Percentiles rank a stretch among this genome's conserved stretches.
Conservation (phyloP, 164 flowering plant genomes). For the Warburgia ugandensis region DNA sequence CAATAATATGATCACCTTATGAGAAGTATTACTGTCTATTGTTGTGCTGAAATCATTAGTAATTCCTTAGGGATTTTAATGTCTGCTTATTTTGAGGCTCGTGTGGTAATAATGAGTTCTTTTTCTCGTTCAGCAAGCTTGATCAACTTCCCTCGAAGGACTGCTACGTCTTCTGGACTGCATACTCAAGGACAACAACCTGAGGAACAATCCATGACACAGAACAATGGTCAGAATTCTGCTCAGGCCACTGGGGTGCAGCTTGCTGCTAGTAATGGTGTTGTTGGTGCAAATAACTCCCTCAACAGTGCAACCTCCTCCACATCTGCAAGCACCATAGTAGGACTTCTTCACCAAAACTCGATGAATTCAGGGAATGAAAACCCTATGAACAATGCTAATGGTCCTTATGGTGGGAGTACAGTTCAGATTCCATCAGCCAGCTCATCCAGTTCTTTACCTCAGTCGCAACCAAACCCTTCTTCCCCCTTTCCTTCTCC, state of each 20-base stretch:
- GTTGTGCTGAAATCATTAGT: no score
- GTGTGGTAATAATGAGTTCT: conserved; percentile 2
- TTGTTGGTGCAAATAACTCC: conserved; percentile 40
- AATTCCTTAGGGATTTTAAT: neutral
- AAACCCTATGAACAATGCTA: conserved; percentile 40
- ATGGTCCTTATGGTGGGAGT: conserved; percentile 49
- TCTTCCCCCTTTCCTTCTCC: conserved; percentile 67
- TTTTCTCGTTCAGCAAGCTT: conserved; percentile 63
- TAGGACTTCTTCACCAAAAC: conserved; percentile 77
- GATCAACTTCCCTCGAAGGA: conserved; percentile 77
- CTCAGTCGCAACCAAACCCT: conserved; percentile 49
- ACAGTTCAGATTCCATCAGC: conserved; percentile 70
- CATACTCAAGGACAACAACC: conserved; percentile 47
- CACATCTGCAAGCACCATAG: conserved; percentile 40
- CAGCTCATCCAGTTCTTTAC: conserved; percentile 46
- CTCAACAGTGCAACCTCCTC: conserved; percentile 32
- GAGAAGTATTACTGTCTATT: no score
- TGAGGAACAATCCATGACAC: conserved; percentile 40
- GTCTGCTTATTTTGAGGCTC: neutral
- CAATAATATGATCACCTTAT: no score
- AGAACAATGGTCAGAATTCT: conserved; percentile 37
- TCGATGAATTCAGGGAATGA: conserved; percentile 80
- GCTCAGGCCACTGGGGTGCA: conserved; percentile 37
- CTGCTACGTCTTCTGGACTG: conserved; percentile 37
- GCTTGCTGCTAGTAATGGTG: conserved; percentile 40